These are phyloP conservation scores for Croton setiger DNA, from an alignment of 441 rosid species.

Conservation along the genomic window DNA sequence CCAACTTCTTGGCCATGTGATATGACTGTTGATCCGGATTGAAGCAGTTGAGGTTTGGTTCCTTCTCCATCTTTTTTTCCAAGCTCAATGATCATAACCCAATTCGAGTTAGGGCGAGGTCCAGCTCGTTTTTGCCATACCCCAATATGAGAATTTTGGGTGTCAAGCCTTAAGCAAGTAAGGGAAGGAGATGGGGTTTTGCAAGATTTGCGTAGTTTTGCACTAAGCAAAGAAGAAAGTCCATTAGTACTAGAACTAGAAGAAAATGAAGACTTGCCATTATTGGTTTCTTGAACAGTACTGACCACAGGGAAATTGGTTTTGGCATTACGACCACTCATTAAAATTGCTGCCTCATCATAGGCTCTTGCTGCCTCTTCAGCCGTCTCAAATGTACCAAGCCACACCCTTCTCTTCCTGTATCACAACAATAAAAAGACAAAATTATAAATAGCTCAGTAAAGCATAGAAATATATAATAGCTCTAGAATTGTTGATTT, in stretches of 20 bases:
- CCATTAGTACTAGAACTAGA: slow-evolving; percentile 15
- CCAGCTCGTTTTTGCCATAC: slow-evolving; percentile 93
- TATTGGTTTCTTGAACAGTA: slow-evolving; percentile 20
- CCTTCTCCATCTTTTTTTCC: slow-evolving; percentile 28
- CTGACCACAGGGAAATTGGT: slow-evolving; percentile 57
- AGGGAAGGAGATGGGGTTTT: slow-evolving; percentile 68
- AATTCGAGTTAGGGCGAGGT: slow-evolving; percentile 49
- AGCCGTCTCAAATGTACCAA: slow-evolving; percentile 83
- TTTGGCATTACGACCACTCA: slow-evolving; percentile 84
- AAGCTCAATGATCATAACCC: slow-evolving; percentile 84
- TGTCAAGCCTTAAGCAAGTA: slow-evolving; percentile 85
- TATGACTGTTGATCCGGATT: slow-evolving; percentile 3
- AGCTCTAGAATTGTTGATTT: no score
- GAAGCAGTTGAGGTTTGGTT: slow-evolving; percentile 10
- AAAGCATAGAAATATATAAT: background rate
- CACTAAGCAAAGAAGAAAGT: slow-evolving; percentile 46
- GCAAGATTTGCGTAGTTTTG: slow-evolving; percentile 68
- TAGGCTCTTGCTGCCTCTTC: slow-evolving; percentile 87
- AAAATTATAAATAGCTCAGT: no score
- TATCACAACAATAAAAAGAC: background rate
- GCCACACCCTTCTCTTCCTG: slow-evolving; percentile 89
- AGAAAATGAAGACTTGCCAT: background rate
- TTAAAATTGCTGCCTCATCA: slow-evolving; percentile 74
- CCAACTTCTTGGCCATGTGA: slow-evolving; percentile 19
- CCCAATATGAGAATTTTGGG: slow-evolving; percentile 68